Evolutionary conservation across 805 yeast genomes (phyloP).

Genomic region (Lachancea quebecensis): DNA sequence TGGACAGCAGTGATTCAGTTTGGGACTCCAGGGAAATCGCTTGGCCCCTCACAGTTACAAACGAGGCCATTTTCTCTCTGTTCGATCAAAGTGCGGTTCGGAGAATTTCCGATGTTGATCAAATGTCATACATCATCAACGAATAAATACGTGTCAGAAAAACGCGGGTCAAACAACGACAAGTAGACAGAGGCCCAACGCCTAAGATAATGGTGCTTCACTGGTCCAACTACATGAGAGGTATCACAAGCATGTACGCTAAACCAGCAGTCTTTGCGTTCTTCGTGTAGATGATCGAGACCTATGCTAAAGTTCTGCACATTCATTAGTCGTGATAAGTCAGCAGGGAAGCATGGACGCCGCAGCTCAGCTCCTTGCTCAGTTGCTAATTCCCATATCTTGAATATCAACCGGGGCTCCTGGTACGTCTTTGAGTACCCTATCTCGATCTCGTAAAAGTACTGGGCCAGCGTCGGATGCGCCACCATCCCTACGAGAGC

Average conservation of each 20-base stretch:
- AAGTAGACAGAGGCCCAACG: conserved; percentile 23
- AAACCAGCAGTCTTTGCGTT: conserved; percentile 18
- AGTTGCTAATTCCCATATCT: conserved; percentile 13
- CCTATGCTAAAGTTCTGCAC: conserved; percentile 6
- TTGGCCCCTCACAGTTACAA: conserved; percentile 62
- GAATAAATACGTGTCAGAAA: conserved; percentile 1
- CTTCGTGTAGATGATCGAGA: conserved; percentile 9
- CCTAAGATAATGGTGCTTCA: conserved; percentile 13
- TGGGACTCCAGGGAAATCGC: conserved; percentile 66
- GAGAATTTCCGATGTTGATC: neutral
- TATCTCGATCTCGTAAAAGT: conserved; percentile 16
- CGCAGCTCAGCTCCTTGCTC: conserved; percentile 5
- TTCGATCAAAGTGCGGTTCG: neutral
- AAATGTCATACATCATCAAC: neutral
- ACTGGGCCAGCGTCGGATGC: neutral
- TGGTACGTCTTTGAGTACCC: conserved; percentile 16
- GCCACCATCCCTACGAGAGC: neutral
- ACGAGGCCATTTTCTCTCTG: conserved; percentile 36
- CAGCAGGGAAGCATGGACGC: conserved; percentile 10
- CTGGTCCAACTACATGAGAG: conserved; percentile 18
- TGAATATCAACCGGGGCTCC: conserved; percentile 20
- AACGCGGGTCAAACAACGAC: conserved; percentile 4
- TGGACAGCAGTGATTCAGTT: conserved; percentile 46
- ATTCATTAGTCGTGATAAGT: conserved; percentile 7
- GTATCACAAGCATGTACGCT: conserved; percentile 28